These are phyloP conservation scores for Agaricus subrufescens DNA, from an alignment of 768 basidiomycete genomes.

Conservation along the genomic window DNA sequence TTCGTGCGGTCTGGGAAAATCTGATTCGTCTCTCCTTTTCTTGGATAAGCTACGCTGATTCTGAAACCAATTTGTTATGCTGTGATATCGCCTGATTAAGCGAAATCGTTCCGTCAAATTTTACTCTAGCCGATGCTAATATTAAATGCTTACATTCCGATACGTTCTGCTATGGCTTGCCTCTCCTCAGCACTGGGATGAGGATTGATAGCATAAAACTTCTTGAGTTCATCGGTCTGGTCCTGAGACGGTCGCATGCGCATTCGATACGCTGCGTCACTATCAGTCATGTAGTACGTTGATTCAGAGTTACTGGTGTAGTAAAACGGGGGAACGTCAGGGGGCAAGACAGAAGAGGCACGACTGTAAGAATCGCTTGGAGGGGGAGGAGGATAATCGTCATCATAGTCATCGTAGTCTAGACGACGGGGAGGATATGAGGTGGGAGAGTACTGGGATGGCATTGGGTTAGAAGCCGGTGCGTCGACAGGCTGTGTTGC, in stretches of 20 bases:
- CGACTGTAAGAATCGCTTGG: constrained; percentile 16
- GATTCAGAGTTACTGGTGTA: constrained; percentile 46
- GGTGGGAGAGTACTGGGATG: constrained; percentile 19
- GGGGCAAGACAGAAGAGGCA: constrained; percentile 26
- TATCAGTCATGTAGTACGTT: constrained; percentile 45
- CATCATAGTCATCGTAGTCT: constrained; percentile 26
- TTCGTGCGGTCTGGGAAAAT: constrained; percentile 26
- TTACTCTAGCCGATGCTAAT: constrained; percentile 17
- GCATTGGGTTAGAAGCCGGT: constrained; percentile 16
- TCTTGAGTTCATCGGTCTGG: constrained; percentile 67
- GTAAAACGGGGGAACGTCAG: constrained; percentile 32
- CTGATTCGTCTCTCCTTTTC: constrained; percentile 55
- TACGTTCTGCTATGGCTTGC: constrained; percentile 57
- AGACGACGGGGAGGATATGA: constrained; percentile 22
- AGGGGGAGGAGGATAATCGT: constrained; percentile 29
- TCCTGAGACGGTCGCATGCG: constrained; percentile 59
- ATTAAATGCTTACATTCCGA: constrained; percentile 64
- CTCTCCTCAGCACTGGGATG: constrained; percentile 69
- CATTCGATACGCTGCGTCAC: constrained; percentile 30
- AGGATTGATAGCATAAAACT: constrained; percentile 56
- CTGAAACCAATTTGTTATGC: constrained; percentile 85
- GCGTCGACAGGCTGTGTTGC: constrained; percentile 17
- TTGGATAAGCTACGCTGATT: constrained; percentile 77
- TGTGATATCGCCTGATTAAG: constrained; percentile 63
- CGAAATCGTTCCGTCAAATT: constrained; percentile 26